Evolutionary conservation across 805 yeast genomes (phyloP), one percentile per base, ranked within the genome.

Genomic region (Yarrowia hollandica): DNA sequence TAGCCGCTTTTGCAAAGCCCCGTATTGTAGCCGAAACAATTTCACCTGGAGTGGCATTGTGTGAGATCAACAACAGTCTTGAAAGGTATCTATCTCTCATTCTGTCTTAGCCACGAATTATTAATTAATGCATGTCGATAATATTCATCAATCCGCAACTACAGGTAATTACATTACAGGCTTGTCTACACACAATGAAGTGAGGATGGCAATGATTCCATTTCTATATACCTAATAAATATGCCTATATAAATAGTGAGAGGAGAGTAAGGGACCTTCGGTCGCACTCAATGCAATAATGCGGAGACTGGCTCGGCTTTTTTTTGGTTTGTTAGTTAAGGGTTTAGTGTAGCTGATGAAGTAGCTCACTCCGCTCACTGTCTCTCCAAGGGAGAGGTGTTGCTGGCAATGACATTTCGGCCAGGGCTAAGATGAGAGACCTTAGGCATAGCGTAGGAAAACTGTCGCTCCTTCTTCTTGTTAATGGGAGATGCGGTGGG

Each of bases 401-500:
- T 48, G 39, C 55, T 48, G 55, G 55, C 39, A 30, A 48, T 48
- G 15, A 48, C 8, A 21, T 28, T 19, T 22, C 55, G 55, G 2
- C 55, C 55, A 33, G 55, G 55, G 22, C 55, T 48, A 6, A 48
- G 28, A 6, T 48, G 55, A 15, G 58, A 52, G 12, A 52, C 35
- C 35, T 37, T 35, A 14, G 58, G 58, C 58, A 52, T 52, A 10
- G 58, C 58, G 35, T 52, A 52, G 58, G 58, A 52, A 35, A 52
- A 52, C 44, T 52, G 58, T 35, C 58, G 58, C 42, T 52, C 58
- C 35, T 37, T 35, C 58, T 52, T 52, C 58, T 52, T 52, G 44
- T 35, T 23, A 35, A 37, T 52, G 26, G 58, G 58, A 19, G 33
- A 37, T 10, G 35, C 44, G 42, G 58, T 52, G 14, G 58, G 58